Percentiles rank a stretch among this genome's conserved stretches.
Evolutionary conservation across 495 filamentous ascomycete genomes (phyloP).

Genomic region (Mycothermus thermophilus): DNA sequence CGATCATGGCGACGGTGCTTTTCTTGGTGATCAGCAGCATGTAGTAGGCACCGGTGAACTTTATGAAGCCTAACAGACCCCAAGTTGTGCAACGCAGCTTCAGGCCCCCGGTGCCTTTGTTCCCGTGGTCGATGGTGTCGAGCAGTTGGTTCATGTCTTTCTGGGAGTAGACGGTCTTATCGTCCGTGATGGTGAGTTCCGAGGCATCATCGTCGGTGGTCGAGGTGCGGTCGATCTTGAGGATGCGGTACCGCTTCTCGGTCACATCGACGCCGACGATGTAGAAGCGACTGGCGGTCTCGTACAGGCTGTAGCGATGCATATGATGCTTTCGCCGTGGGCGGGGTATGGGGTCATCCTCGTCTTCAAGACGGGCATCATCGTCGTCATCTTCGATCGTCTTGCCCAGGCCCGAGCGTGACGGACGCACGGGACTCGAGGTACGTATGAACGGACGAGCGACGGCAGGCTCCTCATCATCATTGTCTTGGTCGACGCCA

Average conservation of each 20-base stretch:
- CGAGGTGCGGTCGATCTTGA: slow-evolving; percentile 86
- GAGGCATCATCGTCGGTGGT: slow-evolving; percentile 58
- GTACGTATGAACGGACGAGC: slow-evolving; percentile 51
- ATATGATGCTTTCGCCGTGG: slow-evolving; percentile 59
- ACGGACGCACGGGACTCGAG: slow-evolving; percentile 38
- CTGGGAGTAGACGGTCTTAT: slow-evolving; percentile 86
- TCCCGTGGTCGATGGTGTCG: slow-evolving; percentile 91
- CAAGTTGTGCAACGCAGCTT: slow-evolving; percentile 81
- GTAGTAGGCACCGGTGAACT: slow-evolving; percentile 92
- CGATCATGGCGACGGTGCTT: slow-evolving; percentile 88
- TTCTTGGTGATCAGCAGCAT: slow-evolving; percentile 95
- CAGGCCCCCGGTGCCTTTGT: slow-evolving; percentile 80
- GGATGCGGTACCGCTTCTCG: slow-evolving; percentile 74
- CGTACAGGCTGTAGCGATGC: slow-evolving; percentile 92
- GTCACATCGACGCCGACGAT: slow-evolving; percentile 82
- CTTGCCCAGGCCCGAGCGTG: slow-evolving; percentile 11
- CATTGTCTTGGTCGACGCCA: slow-evolving; percentile 37
- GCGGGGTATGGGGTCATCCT: slow-evolving; percentile 1
- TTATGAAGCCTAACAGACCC: slow-evolving; percentile 88
- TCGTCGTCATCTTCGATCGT: slow-evolving; percentile 25
- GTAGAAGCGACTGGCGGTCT: slow-evolving; percentile 84
- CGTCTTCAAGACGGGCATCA: slow-evolving; percentile 25
- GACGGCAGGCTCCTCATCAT: slow-evolving; percentile 50
- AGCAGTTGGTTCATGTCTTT: slow-evolving; percentile 86
- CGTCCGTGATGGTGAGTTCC: slow-evolving; percentile 72